Base-by-base conservation (phyloP, 441 rosid species). In the Populus hybrid region DNA sequence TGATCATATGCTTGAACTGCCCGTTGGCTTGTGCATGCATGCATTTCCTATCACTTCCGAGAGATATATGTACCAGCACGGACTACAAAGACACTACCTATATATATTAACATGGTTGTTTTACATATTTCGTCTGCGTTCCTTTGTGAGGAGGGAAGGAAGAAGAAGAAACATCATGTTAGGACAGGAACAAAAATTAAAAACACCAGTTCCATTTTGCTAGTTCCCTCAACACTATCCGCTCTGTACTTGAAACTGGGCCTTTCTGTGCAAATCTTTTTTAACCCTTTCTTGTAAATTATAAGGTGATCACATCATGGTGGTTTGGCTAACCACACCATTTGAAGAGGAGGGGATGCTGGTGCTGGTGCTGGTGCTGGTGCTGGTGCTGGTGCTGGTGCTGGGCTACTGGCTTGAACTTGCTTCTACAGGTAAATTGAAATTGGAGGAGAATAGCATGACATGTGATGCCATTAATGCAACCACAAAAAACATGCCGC, bases 381-480 rank as follows among this genome's bases (percentile, higher is more conserved):
- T n/a, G n/a, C 1, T 29, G 33, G 6, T 31, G 33, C 33, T 31
- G 33, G 6, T 31, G 65, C 28, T 2, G 28, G 8, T 61, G 6
- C 65, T 9, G 28, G 14, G 2, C 65, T 9, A 9, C 3, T 9
- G 28, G 28, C 65, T 21, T 21, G 35, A n/a, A 3, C 65, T 61
- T 61, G 65, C 6, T 8, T 61, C 10, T 21, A 61, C 65, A 8
- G 28, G 28, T 4, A 3, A 8, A 21, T 61, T 61, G 9, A 61
- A 33, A 61, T 61, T 61, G 65, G 65, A 61, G 65, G 65, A 9
- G 65, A 61, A 61, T 21, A 61, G 9, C 65, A 9, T 21, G 1
- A 20, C 84, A 70, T 33, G 86, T 77, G 82, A 83, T 76, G 69
- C 63, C 74, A 73, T 73, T 33, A 69, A 79, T 72, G 64, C 20